Conservation (phyloP, 352 stramenopile genomes). For the Aphanomyces stellatus region DNA sequence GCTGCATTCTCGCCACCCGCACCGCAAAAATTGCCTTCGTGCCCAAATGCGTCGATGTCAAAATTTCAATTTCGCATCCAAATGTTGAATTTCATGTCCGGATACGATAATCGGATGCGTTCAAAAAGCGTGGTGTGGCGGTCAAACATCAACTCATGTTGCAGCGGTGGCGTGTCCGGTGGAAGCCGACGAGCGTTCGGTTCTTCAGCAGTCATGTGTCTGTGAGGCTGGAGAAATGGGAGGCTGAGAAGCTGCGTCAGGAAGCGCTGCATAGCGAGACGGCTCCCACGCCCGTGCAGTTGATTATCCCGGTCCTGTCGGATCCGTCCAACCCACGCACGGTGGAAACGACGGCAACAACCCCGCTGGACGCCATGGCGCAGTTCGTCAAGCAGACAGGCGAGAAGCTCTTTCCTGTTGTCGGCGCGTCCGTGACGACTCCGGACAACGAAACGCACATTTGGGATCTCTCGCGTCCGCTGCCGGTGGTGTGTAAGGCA, state of each 20-base stretch:
- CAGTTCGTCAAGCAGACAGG: neutral
- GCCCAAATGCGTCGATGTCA: no score
- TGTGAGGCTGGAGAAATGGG: neutral
- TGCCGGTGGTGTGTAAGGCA: neutral
- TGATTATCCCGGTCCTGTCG: neutral
- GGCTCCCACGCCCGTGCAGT: neutral
- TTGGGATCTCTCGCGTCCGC: slow-evolving; percentile 1
- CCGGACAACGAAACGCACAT: neutral
- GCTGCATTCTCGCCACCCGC: no score
- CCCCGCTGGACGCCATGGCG: slow-evolving; percentile 3
- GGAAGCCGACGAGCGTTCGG: neutral
- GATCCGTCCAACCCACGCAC: neutral
- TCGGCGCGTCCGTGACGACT: slow-evolving; percentile 8
- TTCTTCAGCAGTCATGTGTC: neutral
- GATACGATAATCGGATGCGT: neutral
- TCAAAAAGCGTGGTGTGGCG: neutral
- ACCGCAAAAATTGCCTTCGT: no score
- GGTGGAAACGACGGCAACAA: neutral
- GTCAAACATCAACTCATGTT: neutral
- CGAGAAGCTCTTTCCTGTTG: slow-evolving; percentile 2
- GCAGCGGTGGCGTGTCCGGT: neutral
- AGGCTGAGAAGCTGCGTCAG: neutral
- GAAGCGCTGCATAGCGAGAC: neutral
- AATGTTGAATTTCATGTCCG: neutral
- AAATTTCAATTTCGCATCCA: no score